Base-by-base conservation (phyloP, 805 yeast genomes). In the Grigorovia yakushimaensis region DNA sequence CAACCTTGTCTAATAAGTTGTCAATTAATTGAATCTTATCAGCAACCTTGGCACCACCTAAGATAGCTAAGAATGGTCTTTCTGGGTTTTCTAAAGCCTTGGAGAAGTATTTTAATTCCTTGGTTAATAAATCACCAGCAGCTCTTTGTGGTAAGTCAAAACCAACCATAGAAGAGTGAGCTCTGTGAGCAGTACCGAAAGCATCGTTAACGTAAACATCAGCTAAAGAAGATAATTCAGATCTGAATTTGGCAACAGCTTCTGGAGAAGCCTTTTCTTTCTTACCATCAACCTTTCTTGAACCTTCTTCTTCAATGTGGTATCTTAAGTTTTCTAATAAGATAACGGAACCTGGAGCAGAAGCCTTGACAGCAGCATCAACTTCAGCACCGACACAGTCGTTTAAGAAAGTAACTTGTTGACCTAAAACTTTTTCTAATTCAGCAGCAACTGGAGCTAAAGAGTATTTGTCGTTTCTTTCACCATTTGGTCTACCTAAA, bases 151-250 rank as follows among this genome's bases (percentile, higher is more conserved):
- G 89, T 46, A 46, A 46, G 20, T 46, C 48, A 23, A 46, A 78
- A 67, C 99, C 99, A 64, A 93, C 99, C 89, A 93, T 91, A 43
- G 98, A 93, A 47, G 97, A 88, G 78, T 93, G 98, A 54, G 98
- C 98, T 79, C 98, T 88, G 84, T 93, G 99, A 49, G 98, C 97
- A 54, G 98, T 93, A 71, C 98, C 98, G 65, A 93, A 93, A 50
- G 97, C 98, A 70, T 93, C 99, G 75, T 93, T 84, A 69, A 93
- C 81, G 78, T 93, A 93, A 56, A 93, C 95, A 65, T 93, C 99
- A 58, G 97, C 98, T 64, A 93, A 78, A 48, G 88, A 73, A 62
- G 96, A 85, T 73, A 93, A 81, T 67, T 85, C 81, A 64, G 79
- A 66, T 81, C 98, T 87, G 85, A 93, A 93, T 60, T 73, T 78